phyloP scores from a whole-genome alignment of 306 rosid species.

The Ormosia semicastrata region DNA sequence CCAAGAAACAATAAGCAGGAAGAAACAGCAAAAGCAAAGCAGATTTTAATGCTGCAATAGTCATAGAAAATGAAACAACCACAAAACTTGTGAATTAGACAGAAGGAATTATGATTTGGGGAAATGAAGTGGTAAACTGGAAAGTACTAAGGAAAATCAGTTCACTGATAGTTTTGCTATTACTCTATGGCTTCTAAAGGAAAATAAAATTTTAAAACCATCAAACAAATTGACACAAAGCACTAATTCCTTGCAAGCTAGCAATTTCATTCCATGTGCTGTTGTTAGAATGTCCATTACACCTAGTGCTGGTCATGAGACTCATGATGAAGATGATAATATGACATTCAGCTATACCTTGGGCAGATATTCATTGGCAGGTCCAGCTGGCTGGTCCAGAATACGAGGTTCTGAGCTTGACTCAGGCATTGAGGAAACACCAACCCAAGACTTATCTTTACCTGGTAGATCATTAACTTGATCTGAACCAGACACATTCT shows the following conservation, averaged over 20 bases:
- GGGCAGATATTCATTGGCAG: slow-evolving; percentile 48
- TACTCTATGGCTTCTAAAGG: background rate
- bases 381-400: slow-evolving; percentile 46
- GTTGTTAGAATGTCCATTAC: background rate
- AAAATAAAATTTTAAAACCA: background rate
- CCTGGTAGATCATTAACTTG: slow-evolving; percentile 31
- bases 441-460: slow-evolving; percentile 48
- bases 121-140: background rate
- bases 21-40: background rate
- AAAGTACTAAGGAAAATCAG: background rate
- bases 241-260: background rate
- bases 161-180: background rate
- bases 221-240: background rate
- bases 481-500: slow-evolving; percentile 40
- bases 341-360: slow-evolving; percentile 56
- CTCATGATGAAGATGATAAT: background rate
- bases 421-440: slow-evolving; percentile 55
- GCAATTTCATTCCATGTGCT: background rate
- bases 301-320: background rate
- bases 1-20: background rate
- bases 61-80: background rate
- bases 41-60: background rate
- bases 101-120: background rate
- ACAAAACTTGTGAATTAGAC: background rate
- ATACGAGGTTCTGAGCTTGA: slow-evolving; percentile 36